Evolutionary conservation across 352 stramenopile species (phyloP).

Genomic region (Phytophthora palmivora): DNA sequence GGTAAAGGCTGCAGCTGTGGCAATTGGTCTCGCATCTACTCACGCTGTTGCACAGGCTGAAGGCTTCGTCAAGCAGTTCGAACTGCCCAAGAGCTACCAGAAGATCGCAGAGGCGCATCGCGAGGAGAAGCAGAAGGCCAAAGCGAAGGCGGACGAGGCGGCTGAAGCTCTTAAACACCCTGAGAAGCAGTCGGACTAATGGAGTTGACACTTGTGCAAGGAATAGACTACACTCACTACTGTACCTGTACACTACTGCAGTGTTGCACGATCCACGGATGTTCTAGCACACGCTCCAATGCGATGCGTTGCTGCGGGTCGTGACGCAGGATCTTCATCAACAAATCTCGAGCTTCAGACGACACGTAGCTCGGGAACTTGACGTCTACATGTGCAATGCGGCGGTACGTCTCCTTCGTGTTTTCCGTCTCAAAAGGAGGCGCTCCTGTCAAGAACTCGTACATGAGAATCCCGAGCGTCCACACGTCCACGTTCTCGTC

Average conservation of each 20-base stretch:
- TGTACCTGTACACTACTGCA: slow-evolving; percentile 48
- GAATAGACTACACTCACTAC: slow-evolving; percentile 44
- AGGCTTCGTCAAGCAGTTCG: slow-evolving; percentile 81
- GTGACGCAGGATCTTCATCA: slow-evolving; percentile 96
- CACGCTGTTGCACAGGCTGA: slow-evolving; percentile 43
- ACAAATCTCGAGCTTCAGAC: slow-evolving; percentile 91
- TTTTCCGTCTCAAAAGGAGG: slow-evolving; percentile 98
- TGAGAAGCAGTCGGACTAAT: slow-evolving; percentile 8
- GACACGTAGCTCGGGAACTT: slow-evolving; percentile 95
- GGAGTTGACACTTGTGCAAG: slow-evolving; percentile 33
- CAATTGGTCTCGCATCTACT: slow-evolving; percentile 4
- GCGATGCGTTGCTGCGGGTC: slow-evolving; percentile 94
- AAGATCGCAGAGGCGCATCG: slow-evolving; percentile 68
- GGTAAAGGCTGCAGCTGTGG: slow-evolving; percentile 30
- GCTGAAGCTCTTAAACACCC: slow-evolving; percentile 17
- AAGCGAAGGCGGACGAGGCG: slow-evolving; percentile 15
- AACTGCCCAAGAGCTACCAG: slow-evolving; percentile 70
- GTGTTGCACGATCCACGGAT: slow-evolving; percentile 95
- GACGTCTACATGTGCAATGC: slow-evolving; percentile 97
- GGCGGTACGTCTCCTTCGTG: slow-evolving; percentile 94
- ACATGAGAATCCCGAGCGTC: slow-evolving; percentile 98
- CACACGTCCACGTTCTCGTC: slow-evolving; percentile 98
- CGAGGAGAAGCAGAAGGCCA: slow-evolving; percentile 28
- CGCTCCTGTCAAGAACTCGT: slow-evolving; percentile 97
- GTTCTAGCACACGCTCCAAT: slow-evolving; percentile 92